Evolutionary conservation across 768 basidiomycete species (phyloP), one percentile per base, ranked within the genome.

Genomic region (Naganishia vaughanmartiniae): DNA sequence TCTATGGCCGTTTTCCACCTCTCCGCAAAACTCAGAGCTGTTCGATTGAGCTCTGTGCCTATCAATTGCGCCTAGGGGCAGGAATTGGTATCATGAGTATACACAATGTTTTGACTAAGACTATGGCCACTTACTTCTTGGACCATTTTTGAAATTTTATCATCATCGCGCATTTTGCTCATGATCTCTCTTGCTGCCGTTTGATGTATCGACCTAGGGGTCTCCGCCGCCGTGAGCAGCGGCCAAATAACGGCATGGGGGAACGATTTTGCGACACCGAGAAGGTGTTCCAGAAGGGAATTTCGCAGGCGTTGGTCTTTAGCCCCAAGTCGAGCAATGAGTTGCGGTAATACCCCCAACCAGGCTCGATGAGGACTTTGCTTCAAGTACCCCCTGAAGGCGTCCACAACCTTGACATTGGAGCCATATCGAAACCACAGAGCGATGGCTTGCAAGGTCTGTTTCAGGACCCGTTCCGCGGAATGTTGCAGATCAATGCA

Each of bases 211-310:
- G 60, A 58, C 45, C 76, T 75, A 21, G 72, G 73, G 4, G 78
- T 81, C 56, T 78, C 76, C 45, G 78, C 74, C 2, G 80, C 80
- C 17, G 78, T 80, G 26, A 81, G 66, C 11, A 81, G 68, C 1
- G 80, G 79, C 80, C 80, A 81, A 14, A 79, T 80, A 21, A 80
- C 69, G n/a, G 79, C 79, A 71, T 81, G 78, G 11, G 79, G 79
- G 66, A 72, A 81, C 7, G 74, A 71, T 28, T 72, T 73, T 7
- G 78, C 72, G 56, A 81, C 77, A 53, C 72, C 73, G 67, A 78
- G 76, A 28, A 81, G 72, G 48, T 80, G 63, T 11, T 73, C 72
- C 26, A 81, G 69, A 17, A 81, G 69, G 4, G 77, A 72, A 51
- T 53, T 65, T 54, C 77, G 76, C 0, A 81, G 71, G 2, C 73